Evolutionary conservation across 2,329 filamentous ascomycete species (phyloP).

Genomic region (Sporothrix brunneoviolacea): DNA sequence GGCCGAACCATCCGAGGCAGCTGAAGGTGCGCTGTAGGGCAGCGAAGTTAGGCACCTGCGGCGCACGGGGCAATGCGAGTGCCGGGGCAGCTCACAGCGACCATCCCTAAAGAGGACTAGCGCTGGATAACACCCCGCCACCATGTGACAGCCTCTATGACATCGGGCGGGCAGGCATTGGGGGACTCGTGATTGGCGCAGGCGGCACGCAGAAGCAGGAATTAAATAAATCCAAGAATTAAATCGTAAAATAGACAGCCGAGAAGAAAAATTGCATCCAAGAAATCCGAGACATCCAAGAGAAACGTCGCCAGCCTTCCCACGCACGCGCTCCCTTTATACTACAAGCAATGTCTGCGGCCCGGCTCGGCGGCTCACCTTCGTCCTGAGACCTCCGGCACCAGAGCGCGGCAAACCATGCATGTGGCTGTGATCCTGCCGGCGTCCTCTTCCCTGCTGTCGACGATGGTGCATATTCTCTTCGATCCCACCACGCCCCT

Average conservation of each 20-base stretch:
- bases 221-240: too few species aligned
- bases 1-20: slow-evolving; percentile 12
- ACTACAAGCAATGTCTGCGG: too few species aligned
- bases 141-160: neutral
- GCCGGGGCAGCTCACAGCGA: too few species aligned
- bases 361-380: too few species aligned
- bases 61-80: neutral
- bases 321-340: too few species aligned
- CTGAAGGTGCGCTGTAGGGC: neutral
- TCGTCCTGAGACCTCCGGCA: too few species aligned
- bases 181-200: too few species aligned
- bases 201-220: too few species aligned
- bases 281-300: too few species aligned
- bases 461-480: neutral
- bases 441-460: neutral
- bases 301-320: too few species aligned
- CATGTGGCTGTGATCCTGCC: neutral
- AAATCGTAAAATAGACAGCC: too few species aligned
- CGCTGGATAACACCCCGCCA: neutral
- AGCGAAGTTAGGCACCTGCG: neutral
- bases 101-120: neutral
- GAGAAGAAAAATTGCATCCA: too few species aligned
- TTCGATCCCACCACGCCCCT: neutral
- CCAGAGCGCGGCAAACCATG: neutral
- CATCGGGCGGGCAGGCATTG: neutral